Evolutionary conservation across 805 yeast species (phyloP), one percentile per base, ranked within the genome.

Genomic region (Starmerella sp.): DNA sequence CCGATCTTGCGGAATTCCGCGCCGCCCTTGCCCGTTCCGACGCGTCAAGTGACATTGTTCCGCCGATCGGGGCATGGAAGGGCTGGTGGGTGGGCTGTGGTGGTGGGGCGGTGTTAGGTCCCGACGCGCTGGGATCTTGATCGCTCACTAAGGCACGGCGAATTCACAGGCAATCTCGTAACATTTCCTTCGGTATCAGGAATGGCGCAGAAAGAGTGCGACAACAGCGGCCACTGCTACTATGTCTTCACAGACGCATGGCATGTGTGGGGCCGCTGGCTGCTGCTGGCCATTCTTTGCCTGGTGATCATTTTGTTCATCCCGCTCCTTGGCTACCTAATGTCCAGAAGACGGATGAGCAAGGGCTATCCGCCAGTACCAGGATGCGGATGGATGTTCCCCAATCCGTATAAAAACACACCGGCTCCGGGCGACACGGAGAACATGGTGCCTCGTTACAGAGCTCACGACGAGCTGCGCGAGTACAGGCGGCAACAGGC

Each of bases 241-340:
- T 57, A 57, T 29, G 53, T 44, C 10, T 53, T 35, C 43, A 59
- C 37, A 6, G 58, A 54, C 32, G 60, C 63, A 13, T 67, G 69
- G 69, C 60, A 62, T 44, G 48, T 34, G 46, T 68, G 72, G 70
- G 72, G 72, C 37, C 65, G 71, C 48, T 68, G 72, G 72, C 63
- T 68, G 13, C 49, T 68, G 28, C 56, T 69, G 14, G 71, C 63
- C 8, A 47, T 62, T 13, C 54, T 68, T 29, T 52, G 67, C n/a
- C 59, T 57, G 8, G 59, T 60, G 13, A 45, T 66, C 28, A 36
- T 63, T 32, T 17, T 63, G 8, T 29, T 54, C 31, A 45, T 69
- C n/a, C 56, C 67, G 36, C 47, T 62, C 31, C 49, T 61, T 8
- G 62, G 70, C 22, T 61, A 46, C 46, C 51, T 57, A 3, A 61